Evolutionary conservation across 2,329 filamentous ascomycete genomes (phyloP).

Genomic region (Chaetothyriales sp.): DNA sequence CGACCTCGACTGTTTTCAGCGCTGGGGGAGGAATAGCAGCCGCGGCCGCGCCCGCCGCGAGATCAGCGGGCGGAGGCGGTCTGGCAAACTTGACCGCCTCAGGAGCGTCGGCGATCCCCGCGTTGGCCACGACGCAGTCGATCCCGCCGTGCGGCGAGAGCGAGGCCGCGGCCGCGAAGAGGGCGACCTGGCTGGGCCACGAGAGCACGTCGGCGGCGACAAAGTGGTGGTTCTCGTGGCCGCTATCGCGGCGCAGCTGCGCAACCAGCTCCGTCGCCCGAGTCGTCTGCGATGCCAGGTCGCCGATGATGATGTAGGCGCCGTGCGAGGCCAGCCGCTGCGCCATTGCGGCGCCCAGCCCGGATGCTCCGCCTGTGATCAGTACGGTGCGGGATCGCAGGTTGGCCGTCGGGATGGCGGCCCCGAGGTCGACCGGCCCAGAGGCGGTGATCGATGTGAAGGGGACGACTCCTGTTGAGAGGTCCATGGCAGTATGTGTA

Average conservation of each 20-base stretch:
- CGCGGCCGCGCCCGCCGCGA: neutral
- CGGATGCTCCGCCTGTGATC: constrained; percentile 50
- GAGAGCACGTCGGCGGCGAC: constrained; percentile 40
- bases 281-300: constrained; percentile 37
- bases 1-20: constrained; percentile 44
- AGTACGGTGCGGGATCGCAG: constrained; percentile 39
- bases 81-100: constrained; percentile 30
- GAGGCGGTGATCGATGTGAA: neutral
- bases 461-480: neutral
- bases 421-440: constrained; percentile 4
- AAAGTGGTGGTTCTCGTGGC: constrained; percentile 45
- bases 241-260: constrained; percentile 42
- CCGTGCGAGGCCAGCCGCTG: constrained; percentile 40
- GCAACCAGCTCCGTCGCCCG: constrained; percentile 40
- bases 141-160: constrained; percentile 41
- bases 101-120: constrained; percentile 40
- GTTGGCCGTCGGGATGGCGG: constrained; percentile 6
- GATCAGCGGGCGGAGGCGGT: constrained; percentile 20
- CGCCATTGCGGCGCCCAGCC: constrained; percentile 42
- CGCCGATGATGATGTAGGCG: constrained; percentile 48
- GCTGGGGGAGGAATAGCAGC: constrained; percentile 27
- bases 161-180: constrained; percentile 45
- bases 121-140: constrained; percentile 52
- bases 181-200: constrained; percentile 47
- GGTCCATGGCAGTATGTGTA: neutral